A percentile compares a stretch with the other conserved stretches of the same genome.
Conservation (phyloP, 2,329 filamentous ascomycete species). For the Colletotrichum godetiae region DNA sequence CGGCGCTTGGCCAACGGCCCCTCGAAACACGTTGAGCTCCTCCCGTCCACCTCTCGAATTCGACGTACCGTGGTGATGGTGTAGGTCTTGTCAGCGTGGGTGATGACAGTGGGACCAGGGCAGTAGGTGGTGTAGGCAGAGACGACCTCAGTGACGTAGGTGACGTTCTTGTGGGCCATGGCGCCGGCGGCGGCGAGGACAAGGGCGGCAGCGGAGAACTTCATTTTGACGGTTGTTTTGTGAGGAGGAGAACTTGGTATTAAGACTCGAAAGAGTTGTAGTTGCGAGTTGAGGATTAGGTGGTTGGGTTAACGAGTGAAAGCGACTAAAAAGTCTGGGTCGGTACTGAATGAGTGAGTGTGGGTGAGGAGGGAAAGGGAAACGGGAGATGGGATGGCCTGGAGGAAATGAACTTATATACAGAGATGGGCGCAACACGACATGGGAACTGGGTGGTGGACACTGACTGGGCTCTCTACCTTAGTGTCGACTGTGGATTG, state of each 20-base stretch:
- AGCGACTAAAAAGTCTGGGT: constrained; percentile 68
- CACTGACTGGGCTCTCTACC: constrained; percentile 3
- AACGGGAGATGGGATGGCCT: constrained; percentile 45
- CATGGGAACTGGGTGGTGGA: constrained; percentile 25
- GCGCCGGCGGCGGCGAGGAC: constrained; percentile 64
- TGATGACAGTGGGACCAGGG: constrained; percentile 73
- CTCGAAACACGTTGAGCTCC: constrained; percentile 31
- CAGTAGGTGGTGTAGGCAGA: constrained; percentile 78
- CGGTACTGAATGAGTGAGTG: constrained; percentile 54
- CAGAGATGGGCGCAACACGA: constrained; percentile 39
- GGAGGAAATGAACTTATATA: constrained; percentile 63
- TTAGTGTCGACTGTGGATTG: constrained; percentile 32
- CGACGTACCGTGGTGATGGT: constrained; percentile 62
- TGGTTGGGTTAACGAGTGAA: constrained; percentile 63
- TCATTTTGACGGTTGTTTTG: constrained; percentile 67
- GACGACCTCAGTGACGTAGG: constrained; percentile 74
- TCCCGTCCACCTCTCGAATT: neutral
- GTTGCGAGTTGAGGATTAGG: constrained; percentile 46
- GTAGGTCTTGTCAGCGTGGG: constrained; percentile 74
- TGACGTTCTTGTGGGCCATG: constrained; percentile 56
- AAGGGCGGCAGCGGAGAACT: constrained; percentile 67
- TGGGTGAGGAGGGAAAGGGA: constrained; percentile 58
- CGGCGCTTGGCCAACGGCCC: constrained; percentile 46
- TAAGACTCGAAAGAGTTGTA: constrained; percentile 44
- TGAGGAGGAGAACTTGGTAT: constrained; percentile 42